Conservation (phyloP, 805 yeast species). For the Henningerozyma blattae region DNA sequence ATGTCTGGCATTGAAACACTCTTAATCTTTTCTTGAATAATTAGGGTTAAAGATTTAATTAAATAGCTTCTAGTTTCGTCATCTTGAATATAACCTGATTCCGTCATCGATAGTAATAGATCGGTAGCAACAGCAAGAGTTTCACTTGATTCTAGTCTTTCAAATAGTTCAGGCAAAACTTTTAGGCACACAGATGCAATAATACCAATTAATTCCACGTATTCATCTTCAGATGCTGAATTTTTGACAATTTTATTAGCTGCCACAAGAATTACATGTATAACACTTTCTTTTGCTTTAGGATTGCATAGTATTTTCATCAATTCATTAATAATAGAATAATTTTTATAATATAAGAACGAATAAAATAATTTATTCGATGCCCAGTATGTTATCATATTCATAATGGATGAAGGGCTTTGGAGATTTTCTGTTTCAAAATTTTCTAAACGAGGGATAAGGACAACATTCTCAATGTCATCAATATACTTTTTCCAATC, state of each 20-base stretch:
- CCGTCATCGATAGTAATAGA: conserved; percentile 38
- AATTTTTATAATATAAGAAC: conserved; percentile 45
- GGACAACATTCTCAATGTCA: conserved; percentile 38
- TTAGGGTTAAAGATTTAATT: conserved; percentile 43
- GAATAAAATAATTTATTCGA: conserved; percentile 32
- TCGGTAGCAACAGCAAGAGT: conserved; percentile 42
- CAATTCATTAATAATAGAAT: conserved; percentile 42
- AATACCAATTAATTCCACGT: conserved; percentile 37
- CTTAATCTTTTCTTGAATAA: conserved; percentile 45
- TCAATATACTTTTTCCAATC: conserved; percentile 46
- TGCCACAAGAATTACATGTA: conserved; percentile 43
- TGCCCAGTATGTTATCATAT: conserved; percentile 50
- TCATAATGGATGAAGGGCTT: conserved; percentile 69
- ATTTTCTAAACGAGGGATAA: conserved; percentile 50
- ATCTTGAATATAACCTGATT: conserved; percentile 46
- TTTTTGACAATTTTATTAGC: conserved; percentile 33
- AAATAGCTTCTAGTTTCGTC: conserved; percentile 40
- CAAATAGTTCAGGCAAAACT: conserved; percentile 39
- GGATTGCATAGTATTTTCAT: conserved; percentile 40
- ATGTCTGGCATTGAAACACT: conserved; percentile 42
- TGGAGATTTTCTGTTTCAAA: conserved; percentile 74
- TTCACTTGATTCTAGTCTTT: conserved; percentile 27
- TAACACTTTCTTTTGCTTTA: conserved; percentile 57
- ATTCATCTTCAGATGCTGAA: conserved; percentile 32
- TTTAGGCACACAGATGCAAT: conserved; percentile 46